Conservation (phyloP, 192 early-diverging fungal genomes). For the Backusella circina region DNA sequence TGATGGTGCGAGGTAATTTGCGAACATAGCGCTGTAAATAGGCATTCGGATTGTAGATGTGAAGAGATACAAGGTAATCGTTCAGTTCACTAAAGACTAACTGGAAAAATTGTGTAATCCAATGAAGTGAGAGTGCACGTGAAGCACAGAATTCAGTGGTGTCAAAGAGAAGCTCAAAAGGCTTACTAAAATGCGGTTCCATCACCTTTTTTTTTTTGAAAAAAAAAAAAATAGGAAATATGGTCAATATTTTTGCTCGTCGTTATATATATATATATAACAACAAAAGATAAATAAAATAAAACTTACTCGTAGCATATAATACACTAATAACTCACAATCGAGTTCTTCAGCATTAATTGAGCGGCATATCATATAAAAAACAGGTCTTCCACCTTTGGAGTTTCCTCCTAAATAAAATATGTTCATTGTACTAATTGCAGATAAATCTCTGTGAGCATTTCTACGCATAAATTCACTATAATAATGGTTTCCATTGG, state of each 20-base stretch:
- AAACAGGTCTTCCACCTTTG: constrained; percentile 64
- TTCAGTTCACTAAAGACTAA: constrained; percentile 61
- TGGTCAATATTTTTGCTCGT: too few species aligned
- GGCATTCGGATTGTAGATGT: constrained; percentile 77
- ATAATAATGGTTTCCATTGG: constrained; percentile 39
- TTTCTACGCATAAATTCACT: constrained; percentile 72
- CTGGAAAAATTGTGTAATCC: constrained; percentile 64
- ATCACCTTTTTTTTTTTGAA: too few species aligned
- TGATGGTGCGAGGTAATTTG: constrained; percentile 40
- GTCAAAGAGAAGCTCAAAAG: constrained; percentile 81
- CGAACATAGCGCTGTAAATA: constrained; percentile 65
- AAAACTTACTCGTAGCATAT: constrained; percentile 57
- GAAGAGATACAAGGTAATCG: constrained; percentile 59
- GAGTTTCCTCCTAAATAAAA: constrained; percentile 83
- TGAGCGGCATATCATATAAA: constrained; percentile 81
- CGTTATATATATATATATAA: too few species aligned
- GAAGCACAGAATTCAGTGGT: constrained; percentile 66
- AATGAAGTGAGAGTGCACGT: constrained; percentile 74
- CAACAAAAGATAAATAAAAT: background rate
- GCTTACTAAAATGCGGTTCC: constrained; percentile 60
- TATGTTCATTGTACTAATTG: constrained; percentile 59
- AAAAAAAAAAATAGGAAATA: too few species aligned
- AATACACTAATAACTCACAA: constrained; percentile 79
- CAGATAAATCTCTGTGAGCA: constrained; percentile 54
- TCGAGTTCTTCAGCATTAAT: constrained; percentile 73